Percentiles rank a stretch among this genome's conserved stretches.
phyloP scores from a whole-genome alignment of 1,284 basidiomycete genomes.

The Pseudozyma tsukubaensis region DNA sequence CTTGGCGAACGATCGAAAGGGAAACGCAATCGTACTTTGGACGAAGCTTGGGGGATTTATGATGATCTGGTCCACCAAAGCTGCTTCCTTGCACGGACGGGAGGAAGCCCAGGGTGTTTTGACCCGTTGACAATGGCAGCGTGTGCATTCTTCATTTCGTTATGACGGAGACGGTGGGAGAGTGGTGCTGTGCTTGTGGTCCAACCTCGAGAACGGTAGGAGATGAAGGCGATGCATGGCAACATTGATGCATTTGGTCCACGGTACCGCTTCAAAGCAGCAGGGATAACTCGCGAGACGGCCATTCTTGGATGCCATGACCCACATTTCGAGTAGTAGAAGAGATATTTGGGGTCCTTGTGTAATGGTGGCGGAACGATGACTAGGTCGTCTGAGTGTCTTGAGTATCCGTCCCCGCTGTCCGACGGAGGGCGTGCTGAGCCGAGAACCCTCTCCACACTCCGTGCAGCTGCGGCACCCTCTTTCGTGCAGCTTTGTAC shows the following conservation, averaged over 20 bases:
- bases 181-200: not conserved
- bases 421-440: not conserved
- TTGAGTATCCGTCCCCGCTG: not conserved
- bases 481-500: too few species aligned
- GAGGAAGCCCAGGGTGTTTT: too few species aligned
- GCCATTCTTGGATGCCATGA: not conserved
- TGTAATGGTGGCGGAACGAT: not conserved
- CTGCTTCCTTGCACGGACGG: too few species aligned
- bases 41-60: too few species aligned
- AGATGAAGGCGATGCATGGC: not conserved
- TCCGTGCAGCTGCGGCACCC: not conserved
- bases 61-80: too few species aligned
- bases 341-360: not conserved
- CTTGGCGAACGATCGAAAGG: too few species aligned
- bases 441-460: not conserved
- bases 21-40: too few species aligned
- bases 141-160: conserved; percentile 6
- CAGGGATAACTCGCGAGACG: too few species aligned
- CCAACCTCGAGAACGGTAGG: not conserved
- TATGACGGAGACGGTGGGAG: conserved; percentile 1
- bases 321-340: not conserved
- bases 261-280: too few species aligned
- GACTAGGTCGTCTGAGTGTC: too few species aligned
- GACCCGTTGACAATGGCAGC: not conserved
- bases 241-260: not conserved